Conservation (phyloP, 495 filamentous ascomycete species). For the Pyrenula massariospora region DNA sequence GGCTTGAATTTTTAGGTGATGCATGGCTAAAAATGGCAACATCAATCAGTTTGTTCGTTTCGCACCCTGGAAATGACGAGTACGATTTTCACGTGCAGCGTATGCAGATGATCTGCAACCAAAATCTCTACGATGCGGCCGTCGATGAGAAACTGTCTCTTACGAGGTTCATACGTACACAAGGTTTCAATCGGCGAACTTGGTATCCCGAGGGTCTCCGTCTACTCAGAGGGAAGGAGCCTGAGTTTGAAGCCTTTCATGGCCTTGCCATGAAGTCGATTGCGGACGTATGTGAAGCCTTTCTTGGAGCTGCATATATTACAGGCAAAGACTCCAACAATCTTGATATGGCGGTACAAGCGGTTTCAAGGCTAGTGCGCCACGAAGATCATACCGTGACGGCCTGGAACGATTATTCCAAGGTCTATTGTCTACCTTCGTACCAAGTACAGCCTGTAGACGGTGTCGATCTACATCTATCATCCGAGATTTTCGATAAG, state of each 20-base stretch:
- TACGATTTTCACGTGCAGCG: constrained; percentile 81
- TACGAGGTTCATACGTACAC: constrained; percentile 70
- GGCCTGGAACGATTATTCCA: constrained; percentile 59
- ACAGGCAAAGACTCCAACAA: constrained; percentile 40
- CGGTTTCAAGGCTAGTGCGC: constrained; percentile 66
- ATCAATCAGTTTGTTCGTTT: constrained; percentile 68
- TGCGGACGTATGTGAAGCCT: constrained; percentile 92
- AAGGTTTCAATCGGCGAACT: constrained; percentile 46
- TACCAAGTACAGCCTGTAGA: constrained; percentile 51
- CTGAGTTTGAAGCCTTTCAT: constrained; percentile 32
- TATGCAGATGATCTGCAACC: constrained; percentile 88
- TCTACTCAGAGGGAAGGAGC: constrained; percentile 44
- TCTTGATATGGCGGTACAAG: constrained; percentile 72
- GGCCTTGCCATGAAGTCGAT: constrained; percentile 77
- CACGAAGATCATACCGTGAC: constrained; percentile 54
- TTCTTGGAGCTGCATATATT: constrained; percentile 83
- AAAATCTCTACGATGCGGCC: constrained; percentile 72
- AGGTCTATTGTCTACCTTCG: constrained; percentile 54
- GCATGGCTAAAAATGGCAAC: constrained; percentile 94
- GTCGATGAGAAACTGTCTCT: constrained; percentile 43
- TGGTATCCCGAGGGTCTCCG: constrained; percentile 79
- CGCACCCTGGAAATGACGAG: constrained; percentile 68
- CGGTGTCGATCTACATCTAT: constrained; percentile 49
- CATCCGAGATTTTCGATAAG: constrained; percentile 47
- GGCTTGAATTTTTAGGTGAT: constrained; percentile 89